Base-by-base conservation (phyloP, 2,329 filamentous ascomycete species). In the Claviceps capensis region DNA sequence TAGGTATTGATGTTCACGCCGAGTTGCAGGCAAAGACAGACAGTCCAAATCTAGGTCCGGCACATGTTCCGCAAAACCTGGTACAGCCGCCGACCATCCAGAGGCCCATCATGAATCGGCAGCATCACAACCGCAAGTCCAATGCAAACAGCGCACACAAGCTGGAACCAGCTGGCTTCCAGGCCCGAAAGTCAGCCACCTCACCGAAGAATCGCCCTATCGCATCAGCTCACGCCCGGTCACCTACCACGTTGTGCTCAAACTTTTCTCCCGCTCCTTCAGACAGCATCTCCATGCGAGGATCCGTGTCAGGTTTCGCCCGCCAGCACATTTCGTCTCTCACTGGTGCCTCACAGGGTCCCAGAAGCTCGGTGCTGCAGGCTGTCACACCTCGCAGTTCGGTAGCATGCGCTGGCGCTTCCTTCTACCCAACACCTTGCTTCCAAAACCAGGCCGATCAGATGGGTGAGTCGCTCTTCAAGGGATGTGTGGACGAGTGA, bases 381-480 rank as follows among this genome's bases (percentile, higher is more conserved):
- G 49, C 62, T 38, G 62, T 62, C 49, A 54, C 68, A 57, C 59
- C 65, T 53, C 63, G 63, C 61, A 65, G 64, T 45, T 63, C 69
- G 58, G 62, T 69, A 6, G 49, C 53, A 55, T 67, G 67, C 57
- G 64, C 71, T 46, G 62, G 70, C 54, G 66, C 73, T 48, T 65
- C 76, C 50, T 95, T 85, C 69, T 96, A 95, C 65, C 82, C 86
- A 48, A 85, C 88, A 53, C 85, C 87, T 17, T 72, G 73, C 2
- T 96, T 95, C 70, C 88, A 94, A 65, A 93, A 86, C 67, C 91
- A 96, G 68, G 90, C 94, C 69, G 87, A 94, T 69, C 88, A 95
- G 75, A 81, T 97, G 68, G 91, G 91, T 86, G 88, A 86, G 89
- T 76, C 77, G 75, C 73, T 62, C 44, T 44, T 22, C 26, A 26